Percentiles rank a stretch among this genome's conserved stretches.
Conservation (phyloP, 805 yeast species). For the Saturnispora kantuleensis region DNA sequence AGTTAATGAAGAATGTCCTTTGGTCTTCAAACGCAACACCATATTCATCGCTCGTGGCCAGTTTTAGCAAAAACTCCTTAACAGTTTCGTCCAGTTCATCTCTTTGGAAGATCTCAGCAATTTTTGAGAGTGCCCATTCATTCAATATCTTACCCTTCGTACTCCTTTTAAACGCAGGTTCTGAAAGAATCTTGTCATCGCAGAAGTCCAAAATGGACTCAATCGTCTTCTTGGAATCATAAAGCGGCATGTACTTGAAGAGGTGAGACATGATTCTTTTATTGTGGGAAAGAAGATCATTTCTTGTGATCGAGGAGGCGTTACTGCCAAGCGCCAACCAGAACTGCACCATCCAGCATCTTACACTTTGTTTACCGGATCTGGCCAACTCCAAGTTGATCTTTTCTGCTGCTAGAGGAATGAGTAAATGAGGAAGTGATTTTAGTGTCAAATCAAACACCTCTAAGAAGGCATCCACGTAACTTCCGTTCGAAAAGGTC, state of each 20-base stretch:
- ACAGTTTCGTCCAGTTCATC: conserved; percentile 29
- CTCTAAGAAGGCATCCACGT: conserved; percentile 49
- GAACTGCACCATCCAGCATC: conserved; percentile 52
- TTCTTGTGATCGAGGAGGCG: conserved; percentile 48
- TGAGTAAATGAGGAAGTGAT: conserved; percentile 49
- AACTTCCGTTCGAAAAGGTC: conserved; percentile 36
- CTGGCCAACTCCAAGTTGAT: conserved; percentile 36
- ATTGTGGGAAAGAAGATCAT: conserved; percentile 48
- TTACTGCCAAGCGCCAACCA: conserved; percentile 44
- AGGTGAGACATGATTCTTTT: conserved; percentile 53
- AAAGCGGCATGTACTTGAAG: conserved; percentile 50
- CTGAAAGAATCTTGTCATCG: conserved; percentile 43
- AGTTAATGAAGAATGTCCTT: conserved; percentile 37
- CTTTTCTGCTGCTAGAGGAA: conserved; percentile 28
- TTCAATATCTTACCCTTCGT: conserved; percentile 70
- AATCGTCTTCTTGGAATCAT: conserved; percentile 41
- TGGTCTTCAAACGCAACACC: conserved; percentile 41
- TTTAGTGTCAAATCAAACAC: conserved; percentile 60
- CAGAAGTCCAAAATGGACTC: conserved; percentile 36
- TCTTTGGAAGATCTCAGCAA: conserved; percentile 39
- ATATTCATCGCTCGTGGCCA: conserved; percentile 39
- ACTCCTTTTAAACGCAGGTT: conserved; percentile 49
- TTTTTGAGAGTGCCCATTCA: conserved; percentile 57
- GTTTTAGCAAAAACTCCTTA: conserved; percentile 36
- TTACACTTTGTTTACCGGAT: conserved; percentile 35